These are phyloP conservation scores for Aspergillus sp. DNA, from an alignment of 2,329 filamentous ascomycete genomes.

Conservation along the genomic window DNA sequence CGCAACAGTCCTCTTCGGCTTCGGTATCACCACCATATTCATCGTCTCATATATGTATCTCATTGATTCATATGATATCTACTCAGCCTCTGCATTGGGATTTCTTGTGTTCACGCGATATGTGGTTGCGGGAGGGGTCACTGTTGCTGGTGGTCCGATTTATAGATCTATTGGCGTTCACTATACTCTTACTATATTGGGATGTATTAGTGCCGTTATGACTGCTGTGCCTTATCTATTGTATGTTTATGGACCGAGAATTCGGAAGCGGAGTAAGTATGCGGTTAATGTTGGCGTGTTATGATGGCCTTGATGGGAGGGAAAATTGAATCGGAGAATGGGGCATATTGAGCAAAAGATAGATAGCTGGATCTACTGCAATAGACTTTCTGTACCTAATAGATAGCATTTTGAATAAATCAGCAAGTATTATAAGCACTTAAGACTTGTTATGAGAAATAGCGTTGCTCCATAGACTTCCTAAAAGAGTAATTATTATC, in stretches of 20 bases:
- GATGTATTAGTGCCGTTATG: neutral
- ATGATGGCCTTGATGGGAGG: too few species aligned
- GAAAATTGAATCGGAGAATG: too few species aligned
- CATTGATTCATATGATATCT: constrained; percentile 51
- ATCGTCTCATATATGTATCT: constrained; percentile 52
- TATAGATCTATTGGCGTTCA: constrained; percentile 37
- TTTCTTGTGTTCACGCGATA: constrained; percentile 38
- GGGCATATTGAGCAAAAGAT: too few species aligned
- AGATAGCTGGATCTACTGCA: too few species aligned
- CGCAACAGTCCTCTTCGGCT: constrained; percentile 50
- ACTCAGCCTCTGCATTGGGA: constrained; percentile 45
- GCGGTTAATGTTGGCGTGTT: too few species aligned
- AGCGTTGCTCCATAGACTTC: too few species aligned
- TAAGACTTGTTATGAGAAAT: too few species aligned
- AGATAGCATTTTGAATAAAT: too few species aligned
- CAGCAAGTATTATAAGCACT: too few species aligned
- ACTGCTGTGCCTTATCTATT: neutral
- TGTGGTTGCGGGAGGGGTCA: constrained; percentile 31
- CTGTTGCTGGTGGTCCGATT: constrained; percentile 24
- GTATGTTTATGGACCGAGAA: neutral
- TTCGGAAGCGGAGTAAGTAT: neutral
- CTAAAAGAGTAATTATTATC: too few species aligned
- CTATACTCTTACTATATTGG: constrained; percentile 38
- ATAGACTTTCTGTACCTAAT: too few species aligned
- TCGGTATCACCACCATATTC: constrained; percentile 45